phyloP scores from a whole-genome alignment of 768 basidiomycete species.

The Lactifluus subvellereus region DNA sequence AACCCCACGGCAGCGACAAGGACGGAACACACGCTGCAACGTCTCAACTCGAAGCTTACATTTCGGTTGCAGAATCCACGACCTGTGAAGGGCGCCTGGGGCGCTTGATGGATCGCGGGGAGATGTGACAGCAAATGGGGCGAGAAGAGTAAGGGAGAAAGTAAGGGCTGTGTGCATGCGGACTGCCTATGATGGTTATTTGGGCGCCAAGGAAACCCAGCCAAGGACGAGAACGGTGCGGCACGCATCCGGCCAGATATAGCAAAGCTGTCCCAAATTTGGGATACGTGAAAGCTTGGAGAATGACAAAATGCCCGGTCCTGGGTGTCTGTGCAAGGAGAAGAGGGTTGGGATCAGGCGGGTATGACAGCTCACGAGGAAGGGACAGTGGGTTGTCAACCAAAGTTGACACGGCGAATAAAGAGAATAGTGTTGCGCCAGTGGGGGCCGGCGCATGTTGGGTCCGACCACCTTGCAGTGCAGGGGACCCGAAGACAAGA shows the following conservation, averaged over 20 bases:
- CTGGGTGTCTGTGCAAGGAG: slow-evolving; percentile 75
- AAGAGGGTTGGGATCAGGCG: slow-evolving; percentile 61
- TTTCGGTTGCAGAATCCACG: slow-evolving; percentile 67
- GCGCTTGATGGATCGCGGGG: slow-evolving; percentile 67
- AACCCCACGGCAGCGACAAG: slow-evolving; percentile 66
- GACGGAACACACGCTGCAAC: slow-evolving; percentile 75
- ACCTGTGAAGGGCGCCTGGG: slow-evolving; percentile 50
- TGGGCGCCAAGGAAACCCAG: slow-evolving; percentile 14
- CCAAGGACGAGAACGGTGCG: slow-evolving; percentile 47
- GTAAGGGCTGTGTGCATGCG: slow-evolving; percentile 59
- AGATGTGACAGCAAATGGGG: slow-evolving; percentile 67
- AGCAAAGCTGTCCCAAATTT: slow-evolving; percentile 38
- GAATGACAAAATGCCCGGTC: slow-evolving; percentile 70
- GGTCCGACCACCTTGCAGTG: slow-evolving; percentile 70
- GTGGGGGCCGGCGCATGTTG: slow-evolving; percentile 79
- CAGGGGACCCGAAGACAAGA: slow-evolving; percentile 58
- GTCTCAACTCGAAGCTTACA: slow-evolving; percentile 72
- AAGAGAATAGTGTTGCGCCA: slow-evolving; percentile 68
- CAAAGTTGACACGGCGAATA: slow-evolving; percentile 31
- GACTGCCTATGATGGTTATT: slow-evolving; percentile 48
- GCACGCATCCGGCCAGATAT: slow-evolving; percentile 49
- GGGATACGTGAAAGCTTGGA: slow-evolving; percentile 67
- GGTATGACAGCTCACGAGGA: slow-evolving; percentile 24
- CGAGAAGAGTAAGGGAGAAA: slow-evolving; percentile 64
- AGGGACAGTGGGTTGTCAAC: slow-evolving; percentile 9